phyloP scores from a whole-genome alignment of 768 basidiomycete species.

The Hirschioporus abietinus region DNA sequence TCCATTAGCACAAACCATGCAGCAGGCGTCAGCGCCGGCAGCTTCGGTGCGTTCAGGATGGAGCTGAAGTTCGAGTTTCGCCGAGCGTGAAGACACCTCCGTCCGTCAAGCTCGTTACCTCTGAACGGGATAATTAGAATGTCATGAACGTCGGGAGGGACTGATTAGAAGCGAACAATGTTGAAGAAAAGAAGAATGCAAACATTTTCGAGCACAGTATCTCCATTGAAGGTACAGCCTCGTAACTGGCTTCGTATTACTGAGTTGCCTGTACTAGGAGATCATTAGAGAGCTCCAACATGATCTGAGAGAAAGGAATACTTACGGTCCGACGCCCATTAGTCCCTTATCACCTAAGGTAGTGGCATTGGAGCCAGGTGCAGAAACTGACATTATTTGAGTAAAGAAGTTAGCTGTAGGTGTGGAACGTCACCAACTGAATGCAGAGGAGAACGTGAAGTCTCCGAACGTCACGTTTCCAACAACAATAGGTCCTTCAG shows the following conservation, averaged over 20 bases:
- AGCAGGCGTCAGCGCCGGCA: slow-evolving; percentile 5
- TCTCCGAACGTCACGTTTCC: background rate
- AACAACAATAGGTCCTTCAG: background rate
- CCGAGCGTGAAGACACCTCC: slow-evolving; percentile 17
- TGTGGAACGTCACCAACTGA: background rate
- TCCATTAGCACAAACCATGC: slow-evolving; percentile 7
- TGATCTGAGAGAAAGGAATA: background rate
- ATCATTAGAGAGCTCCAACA: background rate
- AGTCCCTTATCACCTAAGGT: background rate
- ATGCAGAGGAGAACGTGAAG: background rate
- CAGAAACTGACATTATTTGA: background rate
- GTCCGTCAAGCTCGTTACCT: slow-evolving; percentile 12
- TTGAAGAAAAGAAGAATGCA: background rate
- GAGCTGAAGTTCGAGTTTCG: slow-evolving; percentile 2
- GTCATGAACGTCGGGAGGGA: slow-evolving; percentile 12
- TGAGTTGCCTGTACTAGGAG: background rate
- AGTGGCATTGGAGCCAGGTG: slow-evolving; percentile 1
- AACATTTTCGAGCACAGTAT: background rate
- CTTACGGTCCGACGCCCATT: background rate
- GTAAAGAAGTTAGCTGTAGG: background rate
- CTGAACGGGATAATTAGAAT: slow-evolving; percentile 14
- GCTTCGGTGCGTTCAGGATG: slow-evolving; percentile 15
- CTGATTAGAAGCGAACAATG: slow-evolving; percentile 1
- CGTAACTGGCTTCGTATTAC: background rate
- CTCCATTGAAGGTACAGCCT: background rate